These are phyloP conservation scores for Boletus pseudo-olivaceus DNA, from an alignment of 768 basidiomycete genomes.

Conservation along the genomic window DNA sequence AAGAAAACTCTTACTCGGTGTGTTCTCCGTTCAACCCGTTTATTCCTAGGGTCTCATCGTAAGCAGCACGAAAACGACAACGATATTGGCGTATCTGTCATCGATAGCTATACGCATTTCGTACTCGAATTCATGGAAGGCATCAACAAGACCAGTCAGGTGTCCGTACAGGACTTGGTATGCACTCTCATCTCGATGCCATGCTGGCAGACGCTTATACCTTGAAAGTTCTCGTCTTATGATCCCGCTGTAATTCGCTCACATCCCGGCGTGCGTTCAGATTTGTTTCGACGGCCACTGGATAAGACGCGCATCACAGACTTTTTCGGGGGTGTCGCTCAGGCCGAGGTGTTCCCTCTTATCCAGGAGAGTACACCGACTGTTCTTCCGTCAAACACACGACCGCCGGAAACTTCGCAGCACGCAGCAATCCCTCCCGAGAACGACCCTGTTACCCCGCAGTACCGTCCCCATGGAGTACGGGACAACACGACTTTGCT, in stretches of 20 bases:
- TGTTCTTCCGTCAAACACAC: not conserved
- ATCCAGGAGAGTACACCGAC: not conserved
- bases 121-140: constrained; percentile 88
- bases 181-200: constrained; percentile 26
- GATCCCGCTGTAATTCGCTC: constrained; percentile 74
- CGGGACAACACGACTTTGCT: not conserved
- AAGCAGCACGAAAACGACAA: constrained; percentile 85
- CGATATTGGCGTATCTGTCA: constrained; percentile 93
- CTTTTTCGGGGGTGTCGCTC: constrained; percentile 86
- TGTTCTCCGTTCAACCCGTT: constrained; percentile 22
- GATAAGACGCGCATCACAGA: constrained; percentile 67
- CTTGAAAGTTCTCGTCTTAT: constrained; percentile 73
- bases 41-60: not conserved
- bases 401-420: not conserved
- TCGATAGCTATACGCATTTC: constrained; percentile 92
- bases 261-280: constrained; percentile 83
- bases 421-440: not conserved
- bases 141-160: constrained; percentile 84
- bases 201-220: constrained; percentile 6
- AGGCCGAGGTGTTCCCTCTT: constrained; percentile 61
- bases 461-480: not conserved
- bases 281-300: constrained; percentile 71
- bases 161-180: constrained; percentile 80
- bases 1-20: constrained; percentile 93
- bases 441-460: not conserved